A percentile compares a stretch with the other conserved stretches of the same genome.
These are phyloP conservation scores for Fistulifera pelliculosa DNA, from an alignment of 108 stramenopile genomes.

Conservation along the genomic window DNA sequence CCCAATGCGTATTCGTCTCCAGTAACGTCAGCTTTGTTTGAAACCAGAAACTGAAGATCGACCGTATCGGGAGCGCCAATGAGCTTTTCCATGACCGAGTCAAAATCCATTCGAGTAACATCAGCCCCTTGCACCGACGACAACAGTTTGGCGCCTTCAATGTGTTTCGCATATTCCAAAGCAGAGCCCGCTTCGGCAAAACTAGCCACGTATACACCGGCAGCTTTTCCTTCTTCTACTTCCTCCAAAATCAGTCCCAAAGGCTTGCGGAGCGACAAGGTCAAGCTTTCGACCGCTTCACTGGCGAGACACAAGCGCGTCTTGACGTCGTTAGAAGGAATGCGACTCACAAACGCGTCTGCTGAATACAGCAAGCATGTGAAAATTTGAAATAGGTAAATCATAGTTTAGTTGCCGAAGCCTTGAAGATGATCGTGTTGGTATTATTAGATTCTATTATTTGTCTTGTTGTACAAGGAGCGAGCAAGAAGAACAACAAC, in stretches of 20 bases:
- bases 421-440: too few species aligned
- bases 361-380: too few species aligned
- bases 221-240: constrained; percentile 36
- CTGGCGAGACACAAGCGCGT: too few species aligned
- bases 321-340: too few species aligned
- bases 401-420: too few species aligned
- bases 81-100: constrained; percentile 65
- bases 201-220: constrained; percentile 52
- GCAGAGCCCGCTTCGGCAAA: constrained; percentile 63
- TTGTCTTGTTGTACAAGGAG: too few species aligned
- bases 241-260: constrained; percentile 74
- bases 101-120: constrained; percentile 45
- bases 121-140: constrained; percentile 42
- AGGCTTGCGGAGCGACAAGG: constrained; percentile 47
- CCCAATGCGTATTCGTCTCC: constrained; percentile 36
- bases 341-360: too few species aligned
- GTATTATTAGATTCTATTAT: too few species aligned
- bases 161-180: constrained; percentile 15
- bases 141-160: constrained; percentile 29
- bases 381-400: too few species aligned
- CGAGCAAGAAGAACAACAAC: too few species aligned
- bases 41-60: constrained; percentile 27
- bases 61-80: constrained; percentile 56
- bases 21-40: constrained; percentile 5
- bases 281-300: background rate